A percentile compares a stretch with the other conserved stretches of the same genome.
phyloP scores from a whole-genome alignment of 2,329 filamentous ascomycete genomes.

The Periconia sp. region DNA sequence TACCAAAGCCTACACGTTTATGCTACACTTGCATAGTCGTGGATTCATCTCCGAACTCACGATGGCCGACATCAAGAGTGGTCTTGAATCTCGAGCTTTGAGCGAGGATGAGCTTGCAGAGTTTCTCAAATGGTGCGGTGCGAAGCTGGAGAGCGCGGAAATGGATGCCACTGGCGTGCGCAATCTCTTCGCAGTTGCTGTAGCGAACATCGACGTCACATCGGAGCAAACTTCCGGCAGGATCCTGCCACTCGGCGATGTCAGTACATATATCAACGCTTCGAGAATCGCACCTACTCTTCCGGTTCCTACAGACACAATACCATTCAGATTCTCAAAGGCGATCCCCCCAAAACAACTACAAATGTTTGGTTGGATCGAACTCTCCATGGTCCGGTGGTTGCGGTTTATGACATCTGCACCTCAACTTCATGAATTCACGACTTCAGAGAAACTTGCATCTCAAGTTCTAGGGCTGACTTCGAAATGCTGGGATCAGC shows the following conservation, averaged over 20 bases:
- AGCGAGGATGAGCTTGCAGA: slow-evolving; percentile 77
- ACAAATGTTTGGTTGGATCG: slow-evolving; percentile 82
- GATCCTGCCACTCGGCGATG: slow-evolving; percentile 77
- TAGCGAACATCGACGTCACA: slow-evolving; percentile 67
- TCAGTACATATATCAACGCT: slow-evolving; percentile 77
- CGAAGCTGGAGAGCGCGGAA: slow-evolving; percentile 73
- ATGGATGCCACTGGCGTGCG: slow-evolving; percentile 72
- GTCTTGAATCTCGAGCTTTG: slow-evolving; percentile 82
- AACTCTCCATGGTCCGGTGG: slow-evolving; percentile 86
- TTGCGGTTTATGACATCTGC: slow-evolving; percentile 73
- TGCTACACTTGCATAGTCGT: slow-evolving; percentile 80
- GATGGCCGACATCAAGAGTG: slow-evolving; percentile 81
- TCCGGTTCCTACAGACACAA: slow-evolving; percentile 79
- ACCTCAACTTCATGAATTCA: slow-evolving; percentile 67
- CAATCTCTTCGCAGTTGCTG: slow-evolving; percentile 77
- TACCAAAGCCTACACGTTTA: slow-evolving; percentile 70
- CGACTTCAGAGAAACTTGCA: slow-evolving; percentile 74
- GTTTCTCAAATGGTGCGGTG: slow-evolving; percentile 84
- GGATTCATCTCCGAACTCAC: slow-evolving; percentile 88
- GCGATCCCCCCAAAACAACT: slow-evolving; percentile 71
- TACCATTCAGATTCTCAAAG: slow-evolving; percentile 84
- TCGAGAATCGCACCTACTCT: slow-evolving; percentile 80
- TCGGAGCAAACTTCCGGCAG: slow-evolving; percentile 64
- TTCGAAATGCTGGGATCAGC: slow-evolving; percentile 89
- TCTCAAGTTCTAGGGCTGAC: slow-evolving; percentile 77